These are phyloP conservation scores for Paspalum vaginatum DNA, from an alignment of 176 grass and related monocot genomes.

Conservation along the genomic window DNA sequence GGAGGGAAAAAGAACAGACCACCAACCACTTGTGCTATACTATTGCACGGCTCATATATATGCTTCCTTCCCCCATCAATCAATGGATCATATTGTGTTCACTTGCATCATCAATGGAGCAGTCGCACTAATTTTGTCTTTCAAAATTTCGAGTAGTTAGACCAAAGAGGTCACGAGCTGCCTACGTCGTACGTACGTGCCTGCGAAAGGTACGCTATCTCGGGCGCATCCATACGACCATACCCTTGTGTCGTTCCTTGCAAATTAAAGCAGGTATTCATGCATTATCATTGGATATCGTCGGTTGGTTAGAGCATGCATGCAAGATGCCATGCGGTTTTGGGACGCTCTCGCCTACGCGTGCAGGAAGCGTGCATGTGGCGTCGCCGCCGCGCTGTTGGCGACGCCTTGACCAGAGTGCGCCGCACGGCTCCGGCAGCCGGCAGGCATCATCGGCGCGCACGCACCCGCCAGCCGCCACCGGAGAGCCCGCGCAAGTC, in stretches of 20 bases:
- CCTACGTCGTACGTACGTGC: background rate
- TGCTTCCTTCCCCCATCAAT: background rate
- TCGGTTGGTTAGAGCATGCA: conserved; percentile 16
- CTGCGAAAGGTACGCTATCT: background rate
- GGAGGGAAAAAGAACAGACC: background rate
- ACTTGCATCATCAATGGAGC: too few relatives aligned
- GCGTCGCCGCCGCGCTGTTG: conserved; percentile 1
- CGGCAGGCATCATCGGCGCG: background rate
- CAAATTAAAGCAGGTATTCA: background rate
- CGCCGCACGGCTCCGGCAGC: conserved; percentile 11
- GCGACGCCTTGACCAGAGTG: background rate
- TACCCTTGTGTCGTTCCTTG: conserved; percentile 26
- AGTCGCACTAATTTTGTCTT: background rate
- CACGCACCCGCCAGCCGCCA: too few relatives aligned
- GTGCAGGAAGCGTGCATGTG: background rate
- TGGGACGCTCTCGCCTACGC: conserved; percentile 1
- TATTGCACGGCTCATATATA: too few relatives aligned
- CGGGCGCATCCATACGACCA: background rate
- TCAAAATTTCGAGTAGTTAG: background rate
- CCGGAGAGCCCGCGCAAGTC: background rate
- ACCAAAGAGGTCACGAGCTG: background rate
- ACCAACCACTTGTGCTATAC: background rate
- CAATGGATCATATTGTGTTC: background rate
- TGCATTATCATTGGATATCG: background rate
- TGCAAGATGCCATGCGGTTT: conserved; percentile 35